These are phyloP conservation scores for Raffaelea deltoideospora DNA, from an alignment of 2,329 filamentous ascomycete species.

Conservation along the genomic window DNA sequence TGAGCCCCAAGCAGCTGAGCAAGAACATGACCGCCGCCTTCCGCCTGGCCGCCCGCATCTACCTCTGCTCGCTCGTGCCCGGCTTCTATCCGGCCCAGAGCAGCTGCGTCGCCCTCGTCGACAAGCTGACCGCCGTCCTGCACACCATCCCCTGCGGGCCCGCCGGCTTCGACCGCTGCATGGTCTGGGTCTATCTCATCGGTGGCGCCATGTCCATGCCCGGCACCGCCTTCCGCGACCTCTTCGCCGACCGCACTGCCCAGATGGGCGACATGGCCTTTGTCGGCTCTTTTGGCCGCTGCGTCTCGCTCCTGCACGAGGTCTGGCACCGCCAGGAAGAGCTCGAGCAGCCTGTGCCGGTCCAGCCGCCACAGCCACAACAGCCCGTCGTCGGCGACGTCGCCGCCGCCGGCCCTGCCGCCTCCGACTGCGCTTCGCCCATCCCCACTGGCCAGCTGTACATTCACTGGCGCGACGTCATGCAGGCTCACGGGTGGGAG, in stretches of 20 bases:
- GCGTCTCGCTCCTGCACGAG: conserved; percentile 63
- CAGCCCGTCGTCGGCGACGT: conserved; percentile 13
- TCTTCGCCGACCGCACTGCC: conserved; percentile 61
- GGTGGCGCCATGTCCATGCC: conserved; percentile 65
- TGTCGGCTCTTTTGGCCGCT: conserved; percentile 74
- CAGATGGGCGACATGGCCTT: conserved; percentile 63
- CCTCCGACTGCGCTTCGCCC: conserved; percentile 12
- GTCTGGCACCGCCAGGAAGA: conserved; percentile 66
- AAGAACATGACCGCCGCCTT: conserved; percentile 84
- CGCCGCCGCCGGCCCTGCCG: conserved; percentile 19
- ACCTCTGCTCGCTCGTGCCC: conserved; percentile 89
- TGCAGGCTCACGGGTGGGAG: conserved; percentile 84
- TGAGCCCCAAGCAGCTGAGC: conserved; percentile 70
- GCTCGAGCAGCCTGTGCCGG: not conserved
- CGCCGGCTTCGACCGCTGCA: conserved; percentile 72
- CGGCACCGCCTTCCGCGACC: conserved; percentile 57
- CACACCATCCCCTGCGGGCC: conserved; percentile 69
- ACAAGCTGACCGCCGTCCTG: conserved; percentile 62
- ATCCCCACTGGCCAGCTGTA: conserved; percentile 33
- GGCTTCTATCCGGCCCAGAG: conserved; percentile 64
- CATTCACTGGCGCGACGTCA: conserved; percentile 89
- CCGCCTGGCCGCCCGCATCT: conserved; percentile 83
- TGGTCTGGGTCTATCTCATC: conserved; percentile 87
- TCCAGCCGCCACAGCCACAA: not conserved
- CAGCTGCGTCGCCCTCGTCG: conserved; percentile 62